These are phyloP conservation scores for Candida multigemmis DNA, from an alignment of 805 yeast species.

Conservation along the genomic window DNA sequence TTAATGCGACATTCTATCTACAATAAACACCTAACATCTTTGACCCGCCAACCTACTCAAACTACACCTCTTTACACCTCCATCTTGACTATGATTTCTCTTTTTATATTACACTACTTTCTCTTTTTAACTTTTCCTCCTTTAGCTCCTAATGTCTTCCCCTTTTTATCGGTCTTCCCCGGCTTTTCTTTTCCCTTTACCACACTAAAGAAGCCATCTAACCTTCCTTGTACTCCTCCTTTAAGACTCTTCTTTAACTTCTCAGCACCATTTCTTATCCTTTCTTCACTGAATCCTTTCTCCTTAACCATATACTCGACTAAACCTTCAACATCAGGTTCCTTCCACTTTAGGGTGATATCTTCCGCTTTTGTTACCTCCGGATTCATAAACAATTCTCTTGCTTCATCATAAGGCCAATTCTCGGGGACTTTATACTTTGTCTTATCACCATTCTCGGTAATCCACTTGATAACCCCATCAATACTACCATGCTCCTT, in stretches of 20 bases:
- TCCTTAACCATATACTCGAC: conserved; percentile 75
- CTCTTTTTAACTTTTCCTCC: conserved; percentile 16
- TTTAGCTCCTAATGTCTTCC: conserved; percentile 20
- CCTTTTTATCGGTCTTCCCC: conserved; percentile 20
- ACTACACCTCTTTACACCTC: not conserved
- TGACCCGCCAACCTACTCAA: too few species aligned
- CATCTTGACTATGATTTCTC: not conserved
- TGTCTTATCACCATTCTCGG: conserved; percentile 41
- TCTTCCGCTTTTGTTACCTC: conserved; percentile 61
- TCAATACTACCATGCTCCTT: conserved; percentile 80
- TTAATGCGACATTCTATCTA: too few species aligned
- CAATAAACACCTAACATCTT: too few species aligned
- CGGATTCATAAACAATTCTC: conserved; percentile 75
- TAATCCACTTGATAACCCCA: conserved; percentile 58
- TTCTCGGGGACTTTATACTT: conserved; percentile 86
- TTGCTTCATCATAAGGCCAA: conserved; percentile 89
- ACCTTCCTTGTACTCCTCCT: conserved; percentile 80
- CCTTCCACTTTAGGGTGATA: conserved; percentile 72
- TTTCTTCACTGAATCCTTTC: conserved; percentile 88
- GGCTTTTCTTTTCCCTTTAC: conserved; percentile 41
- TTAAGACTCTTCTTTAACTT: conserved; percentile 78
- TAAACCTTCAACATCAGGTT: conserved; percentile 81
- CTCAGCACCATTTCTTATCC: conserved; percentile 81
- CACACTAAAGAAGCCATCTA: conserved; percentile 86
- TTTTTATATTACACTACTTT: conserved; percentile 5